Evolutionary conservation across 2,329 filamentous ascomycete genomes (phyloP), one percentile per base, ranked within the genome.

Genomic region (Diaporthe sp.): DNA sequence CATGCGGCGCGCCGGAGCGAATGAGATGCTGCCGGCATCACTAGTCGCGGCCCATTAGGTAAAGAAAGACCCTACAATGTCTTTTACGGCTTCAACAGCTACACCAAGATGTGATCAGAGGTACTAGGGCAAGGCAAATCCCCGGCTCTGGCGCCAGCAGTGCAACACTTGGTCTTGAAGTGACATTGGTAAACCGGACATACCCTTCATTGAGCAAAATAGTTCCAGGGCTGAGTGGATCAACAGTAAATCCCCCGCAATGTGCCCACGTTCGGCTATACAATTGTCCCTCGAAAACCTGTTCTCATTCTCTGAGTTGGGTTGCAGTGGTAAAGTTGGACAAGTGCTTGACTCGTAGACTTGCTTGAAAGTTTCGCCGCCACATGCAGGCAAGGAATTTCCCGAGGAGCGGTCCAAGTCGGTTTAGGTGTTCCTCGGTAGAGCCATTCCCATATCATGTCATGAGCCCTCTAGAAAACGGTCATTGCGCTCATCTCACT

Each of bases 11-110:
- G 28, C 9, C 4, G 34, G 65, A 42, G 49, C 65, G 65, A 69
- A 69, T 69, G 65, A 55, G 34, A 28, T 25, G 65, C 8, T 42
- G 46, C 46, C 65, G 65, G 49, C 34, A 7, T 42, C 15, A 15
- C 65, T 69, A 69, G 65, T 55, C 34, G n/a, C 65, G n/a, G 46
- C 49, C n/a, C 28, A 69, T 42, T 55, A 25, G 49, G 34, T 55
- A 42, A 69, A 69, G 28, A 53, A 25, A 51, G 31, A 68, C 8
- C 15, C 22, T 25, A 8, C 46, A 39, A 25, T 53, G 22, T 25
- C 15, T 53, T 53, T 69, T 49, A 7, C 9, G 15, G 22, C 31
- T 42, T 55, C n/a, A 42, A 25, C 2, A 69, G 19, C 15, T 39
- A 39, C 17, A 19, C 13, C 42, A 4, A 53, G 65, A 39, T 42